phyloP scores from a whole-genome alignment of 2,329 filamentous ascomycete species.

The Lachnum nothofagi region DNA sequence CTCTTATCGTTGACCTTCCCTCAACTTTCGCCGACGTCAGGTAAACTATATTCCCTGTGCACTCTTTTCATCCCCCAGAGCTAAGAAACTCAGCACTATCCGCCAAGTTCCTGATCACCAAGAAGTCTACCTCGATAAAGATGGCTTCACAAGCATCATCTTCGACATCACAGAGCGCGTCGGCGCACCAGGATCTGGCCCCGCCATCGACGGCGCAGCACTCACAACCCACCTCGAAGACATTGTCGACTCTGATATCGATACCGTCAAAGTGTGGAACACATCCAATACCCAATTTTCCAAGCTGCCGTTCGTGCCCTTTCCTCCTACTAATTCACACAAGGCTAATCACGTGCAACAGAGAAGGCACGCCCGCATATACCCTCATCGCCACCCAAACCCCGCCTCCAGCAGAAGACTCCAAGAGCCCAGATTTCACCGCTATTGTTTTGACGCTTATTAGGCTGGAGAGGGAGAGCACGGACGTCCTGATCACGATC shows the following conservation, averaged over 20 bases:
- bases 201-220: constrained; percentile 64
- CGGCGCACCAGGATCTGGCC: constrained; percentile 45
- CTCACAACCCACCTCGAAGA: constrained; percentile 65
- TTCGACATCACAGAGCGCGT: constrained; percentile 87
- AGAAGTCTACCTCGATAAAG: constrained; percentile 81
- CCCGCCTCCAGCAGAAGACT: constrained; percentile 33
- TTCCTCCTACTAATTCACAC: not conserved
- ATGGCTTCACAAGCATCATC: constrained; percentile 81
- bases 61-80: constrained; percentile 5
- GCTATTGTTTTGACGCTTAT: constrained; percentile 73
- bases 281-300: constrained; percentile 57
- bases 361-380: constrained; percentile 54
- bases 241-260: constrained; percentile 58
- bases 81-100: constrained; percentile 50
- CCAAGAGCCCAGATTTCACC: constrained; percentile 52
- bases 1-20: constrained; percentile 64
- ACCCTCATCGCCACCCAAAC: constrained; percentile 65
- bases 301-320: constrained; percentile 38
- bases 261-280: constrained; percentile 62
- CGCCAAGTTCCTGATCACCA: constrained; percentile 80
- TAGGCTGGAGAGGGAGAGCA: constrained; percentile 66
- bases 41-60: constrained; percentile 39
- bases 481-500: constrained; percentile 79
- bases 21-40: constrained; percentile 67
- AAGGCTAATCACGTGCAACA: constrained; percentile 26